phyloP scores from a whole-genome alignment of 2,329 filamentous ascomycete species.

The Neonectria ditissima region DNA sequence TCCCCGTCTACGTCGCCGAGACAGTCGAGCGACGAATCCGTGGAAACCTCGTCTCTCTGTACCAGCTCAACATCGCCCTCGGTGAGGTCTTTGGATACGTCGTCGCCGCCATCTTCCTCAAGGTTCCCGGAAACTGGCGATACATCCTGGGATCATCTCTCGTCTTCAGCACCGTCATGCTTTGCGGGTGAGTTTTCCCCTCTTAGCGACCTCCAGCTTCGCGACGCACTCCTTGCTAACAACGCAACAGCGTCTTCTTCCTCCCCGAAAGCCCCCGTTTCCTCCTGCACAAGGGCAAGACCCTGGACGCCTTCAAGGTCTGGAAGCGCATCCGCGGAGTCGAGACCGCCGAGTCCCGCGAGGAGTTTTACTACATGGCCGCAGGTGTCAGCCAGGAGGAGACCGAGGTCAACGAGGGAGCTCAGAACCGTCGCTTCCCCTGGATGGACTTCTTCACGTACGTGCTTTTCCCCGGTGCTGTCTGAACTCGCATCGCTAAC shows the following conservation, averaged over 20 bases:
- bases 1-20: constrained; percentile 81
- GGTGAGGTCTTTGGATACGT: constrained; percentile 81
- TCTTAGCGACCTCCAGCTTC: constrained; percentile 61
- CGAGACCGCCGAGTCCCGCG: constrained; percentile 65
- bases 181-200: constrained; percentile 45
- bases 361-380: constrained; percentile 81
- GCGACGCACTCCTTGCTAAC: constrained; percentile 38
- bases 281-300: constrained; percentile 73
- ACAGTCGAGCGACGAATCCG: constrained; percentile 75
- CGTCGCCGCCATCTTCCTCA: constrained; percentile 78
- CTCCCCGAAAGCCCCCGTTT: constrained; percentile 77
- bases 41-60: constrained; percentile 79
- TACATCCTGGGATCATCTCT: constrained; percentile 80
- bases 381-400: constrained; percentile 70
- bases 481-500: neutral
- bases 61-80: constrained; percentile 81
- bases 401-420: constrained; percentile 61
- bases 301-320: constrained; percentile 65
- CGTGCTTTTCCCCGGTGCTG: constrained; percentile 3
- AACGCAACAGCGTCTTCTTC: constrained; percentile 72
- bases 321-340: constrained; percentile 79
- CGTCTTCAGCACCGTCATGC: constrained; percentile 68
- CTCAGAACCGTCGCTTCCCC: constrained; percentile 67
- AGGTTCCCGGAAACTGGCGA: constrained; percentile 77
- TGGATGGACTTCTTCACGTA: constrained; percentile 80